Conservation (phyloP, 352 stramenopile species). For the Globisporangium spiculum region DNA sequence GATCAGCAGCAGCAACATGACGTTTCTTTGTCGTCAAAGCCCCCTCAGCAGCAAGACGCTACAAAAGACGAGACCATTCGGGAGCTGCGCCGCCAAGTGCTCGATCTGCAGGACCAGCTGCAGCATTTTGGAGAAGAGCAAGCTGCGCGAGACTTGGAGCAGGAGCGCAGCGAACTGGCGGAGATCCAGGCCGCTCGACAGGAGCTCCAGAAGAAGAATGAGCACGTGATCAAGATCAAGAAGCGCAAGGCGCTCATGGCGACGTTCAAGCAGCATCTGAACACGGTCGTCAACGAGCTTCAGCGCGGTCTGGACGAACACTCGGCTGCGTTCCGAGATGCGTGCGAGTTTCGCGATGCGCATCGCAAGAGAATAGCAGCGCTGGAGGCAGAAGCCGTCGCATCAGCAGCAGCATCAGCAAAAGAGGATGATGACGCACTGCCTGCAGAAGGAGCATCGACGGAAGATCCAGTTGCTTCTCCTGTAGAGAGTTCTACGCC, state of each 20-base stretch:
- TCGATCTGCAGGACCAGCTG: constrained; percentile 21
- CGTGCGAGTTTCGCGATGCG: constrained; percentile 53
- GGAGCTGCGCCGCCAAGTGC: constrained; percentile 17
- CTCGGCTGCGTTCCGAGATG: constrained; percentile 54
- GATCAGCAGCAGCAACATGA: background rate
- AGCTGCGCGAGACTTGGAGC: constrained; percentile 25
- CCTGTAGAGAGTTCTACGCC: background rate
- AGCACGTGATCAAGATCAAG: constrained; percentile 33
- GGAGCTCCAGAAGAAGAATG: constrained; percentile 38
- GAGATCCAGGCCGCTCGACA: constrained; percentile 31
- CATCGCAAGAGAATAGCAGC: constrained; percentile 13
- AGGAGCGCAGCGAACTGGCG: constrained; percentile 26
- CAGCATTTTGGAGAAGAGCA: constrained; percentile 15
- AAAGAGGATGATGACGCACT: background rate
- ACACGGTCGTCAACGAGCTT: constrained; percentile 39
- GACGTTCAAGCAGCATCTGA: constrained; percentile 39
- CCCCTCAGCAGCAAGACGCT: background rate
- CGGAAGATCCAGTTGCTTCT: background rate
- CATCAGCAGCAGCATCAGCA: background rate
- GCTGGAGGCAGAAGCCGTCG: background rate
- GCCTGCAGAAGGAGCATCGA: constrained; percentile 8
- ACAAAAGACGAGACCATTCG: constrained; percentile 18
- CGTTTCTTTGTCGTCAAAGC: background rate
- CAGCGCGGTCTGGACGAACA: constrained; percentile 57
- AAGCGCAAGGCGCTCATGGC: constrained; percentile 37